Base-by-base conservation (phyloP, 805 yeast species). In the Jamesozyma spencerorum region DNA sequence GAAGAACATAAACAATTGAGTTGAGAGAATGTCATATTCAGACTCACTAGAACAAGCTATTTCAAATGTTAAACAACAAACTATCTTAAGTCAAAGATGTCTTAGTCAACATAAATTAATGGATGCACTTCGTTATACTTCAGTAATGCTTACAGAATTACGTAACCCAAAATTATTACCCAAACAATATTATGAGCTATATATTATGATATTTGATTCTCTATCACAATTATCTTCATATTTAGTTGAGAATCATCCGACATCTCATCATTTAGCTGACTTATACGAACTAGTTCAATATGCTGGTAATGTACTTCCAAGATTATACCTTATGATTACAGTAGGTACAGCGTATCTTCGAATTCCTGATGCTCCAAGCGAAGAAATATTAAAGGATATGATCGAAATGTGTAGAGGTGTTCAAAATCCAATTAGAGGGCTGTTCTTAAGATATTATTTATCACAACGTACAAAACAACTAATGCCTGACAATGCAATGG, bases 371-470 rank as follows among this genome's bases (percentile, higher is more conserved):
- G 32, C 44, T 0, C 95, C 97, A 0, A 72, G 77, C 28, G 75
- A 75, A 53, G 97, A 87, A 48, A 81, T 92, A 38, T 74, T 90
- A 77, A 85, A 83, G 60, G 98, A 92, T 58, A 82, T 92, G 94
- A 81, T 90, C 53, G 98, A 92, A 61, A 92, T 92, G 98, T 81
- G 94, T 48, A 74, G 94, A 31, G 98, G 97, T 13, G 95, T 90
- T 2, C 98, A 92, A 62, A 90, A 86, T 55, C 98, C 98, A 1
- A 76, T 86, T 24, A 70, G 96, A 43, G 98, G 98, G 2, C 66
- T 92, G 46, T 92, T 92, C 58, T 65, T 92, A 52, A 70, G 98
- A 36, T 88, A 92, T 65, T 92, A 86, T 60, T 65, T 92, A 30
- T 78, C 87, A 3, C 97, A 90, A 58, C 69, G 88, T 49, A 81